A percentile compares a stretch with the other conserved stretches of the same genome.
Evolutionary conservation across 2,329 filamentous ascomycete species (phyloP).

Genomic region (Sporothrix euskadiensis): DNA sequence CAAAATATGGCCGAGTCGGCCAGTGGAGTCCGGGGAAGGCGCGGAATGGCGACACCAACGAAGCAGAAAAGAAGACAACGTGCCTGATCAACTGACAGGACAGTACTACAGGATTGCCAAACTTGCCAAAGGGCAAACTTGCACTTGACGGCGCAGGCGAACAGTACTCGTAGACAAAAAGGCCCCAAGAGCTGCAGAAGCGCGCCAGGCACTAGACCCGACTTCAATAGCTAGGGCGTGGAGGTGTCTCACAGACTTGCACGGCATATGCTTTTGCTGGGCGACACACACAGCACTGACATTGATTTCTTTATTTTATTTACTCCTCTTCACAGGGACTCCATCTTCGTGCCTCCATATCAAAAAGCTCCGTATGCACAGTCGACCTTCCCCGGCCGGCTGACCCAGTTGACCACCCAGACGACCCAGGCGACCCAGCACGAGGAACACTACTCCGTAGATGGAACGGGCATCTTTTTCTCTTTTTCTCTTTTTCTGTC

Average conservation of each 20-base stretch:
- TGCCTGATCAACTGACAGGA: not conserved
- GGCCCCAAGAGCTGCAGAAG: not conserved
- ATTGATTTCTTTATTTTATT: not conserved
- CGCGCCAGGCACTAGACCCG: not conserved
- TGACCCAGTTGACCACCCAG: not conserved
- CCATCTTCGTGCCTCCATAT: not conserved
- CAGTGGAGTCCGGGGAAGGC: slow-evolving; percentile 26
- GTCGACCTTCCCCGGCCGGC: not conserved
- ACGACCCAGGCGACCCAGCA: not conserved
- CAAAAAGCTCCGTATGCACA: not conserved
- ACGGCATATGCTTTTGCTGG: not conserved
- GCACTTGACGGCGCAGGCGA: not conserved
- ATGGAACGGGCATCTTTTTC: slow-evolving; percentile 1
- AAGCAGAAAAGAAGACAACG: not conserved
- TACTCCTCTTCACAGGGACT: not conserved
- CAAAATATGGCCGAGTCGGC: not conserved
- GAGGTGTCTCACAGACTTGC: not conserved
- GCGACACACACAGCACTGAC: not conserved
- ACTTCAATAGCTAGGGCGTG: not conserved
- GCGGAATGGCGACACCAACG: not conserved
- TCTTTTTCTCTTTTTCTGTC: not conserved
- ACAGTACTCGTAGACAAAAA: not conserved
- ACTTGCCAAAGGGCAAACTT: not conserved
- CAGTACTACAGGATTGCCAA: not conserved
- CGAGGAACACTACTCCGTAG: not conserved